phyloP scores from a whole-genome alignment of 352 stramenopile species.

The Phytophthora kernoviae region DNA sequence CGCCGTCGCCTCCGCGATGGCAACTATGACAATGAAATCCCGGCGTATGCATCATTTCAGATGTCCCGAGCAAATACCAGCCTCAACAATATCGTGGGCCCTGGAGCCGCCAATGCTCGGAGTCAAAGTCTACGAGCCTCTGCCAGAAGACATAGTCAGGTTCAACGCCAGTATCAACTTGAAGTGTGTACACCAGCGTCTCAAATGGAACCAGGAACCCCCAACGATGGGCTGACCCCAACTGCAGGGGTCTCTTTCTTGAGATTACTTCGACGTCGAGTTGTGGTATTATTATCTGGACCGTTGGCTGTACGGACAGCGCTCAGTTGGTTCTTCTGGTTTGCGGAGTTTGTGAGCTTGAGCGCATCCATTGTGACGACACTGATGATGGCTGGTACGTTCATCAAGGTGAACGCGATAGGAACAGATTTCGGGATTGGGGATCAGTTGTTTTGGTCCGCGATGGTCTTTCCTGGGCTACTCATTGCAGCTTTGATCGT shows the following conservation, averaged over 20 bases:
- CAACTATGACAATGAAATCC: constrained; percentile 4
- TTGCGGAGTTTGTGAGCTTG: constrained; percentile 23
- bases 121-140: constrained; percentile 28
- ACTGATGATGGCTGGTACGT: constrained; percentile 34
- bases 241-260: constrained; percentile 39
- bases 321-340: constrained; percentile 57
- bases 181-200: constrained; percentile 23
- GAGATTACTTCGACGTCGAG: constrained; percentile 42
- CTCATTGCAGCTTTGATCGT: constrained; percentile 46
- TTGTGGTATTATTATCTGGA: constrained; percentile 45
- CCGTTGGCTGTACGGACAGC: constrained; percentile 43
- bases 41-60: constrained; percentile 3
- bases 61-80: constrained; percentile 2
- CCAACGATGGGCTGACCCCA: constrained; percentile 32
- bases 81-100: constrained; percentile 20
- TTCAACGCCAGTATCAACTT: constrained; percentile 21
- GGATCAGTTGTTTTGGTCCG: constrained; percentile 44
- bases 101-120: constrained; percentile 15
- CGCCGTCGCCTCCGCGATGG: constrained; percentile 1
- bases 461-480: constrained; percentile 45
- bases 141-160: constrained; percentile 24
- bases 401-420: constrained; percentile 26
- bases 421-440: constrained; percentile 9
- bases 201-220: constrained; percentile 21
- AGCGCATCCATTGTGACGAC: constrained; percentile 26